Percentiles rank a stretch among this genome's conserved stretches.
Evolutionary conservation across 1,139 yeast species (phyloP).

Genomic region (Komagataea norvegica): DNA sequence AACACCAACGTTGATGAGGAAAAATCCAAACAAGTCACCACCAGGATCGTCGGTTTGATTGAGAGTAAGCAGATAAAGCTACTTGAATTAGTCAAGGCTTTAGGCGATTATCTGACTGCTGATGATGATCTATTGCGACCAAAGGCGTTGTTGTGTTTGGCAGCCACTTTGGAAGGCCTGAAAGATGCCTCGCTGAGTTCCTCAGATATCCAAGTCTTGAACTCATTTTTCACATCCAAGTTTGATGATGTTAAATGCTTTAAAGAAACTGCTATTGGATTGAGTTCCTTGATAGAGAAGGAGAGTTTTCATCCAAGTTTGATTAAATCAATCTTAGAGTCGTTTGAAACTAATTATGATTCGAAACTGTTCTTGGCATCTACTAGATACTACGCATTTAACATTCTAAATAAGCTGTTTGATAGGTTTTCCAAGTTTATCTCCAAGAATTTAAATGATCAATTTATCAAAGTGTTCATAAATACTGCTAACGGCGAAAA

Average conservation of each 20-base stretch:
- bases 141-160: constrained; percentile 54
- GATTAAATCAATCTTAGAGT: constrained; percentile 36
- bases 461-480: constrained; percentile 52
- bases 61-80: constrained; percentile 38
- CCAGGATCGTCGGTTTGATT: constrained; percentile 29
- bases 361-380: constrained; percentile 63
- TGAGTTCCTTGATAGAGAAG: constrained; percentile 49
- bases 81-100: constrained; percentile 46
- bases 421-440: constrained; percentile 23
- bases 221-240: constrained; percentile 60
- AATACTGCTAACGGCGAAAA: constrained; percentile 82
- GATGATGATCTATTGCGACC: constrained; percentile 53
- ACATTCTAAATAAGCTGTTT: constrained; percentile 39
- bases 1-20: constrained; percentile 36
- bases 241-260: constrained; percentile 59
- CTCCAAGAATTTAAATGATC: constrained; percentile 30
- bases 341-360: constrained; percentile 45
- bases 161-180: constrained; percentile 43
- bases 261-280: constrained; percentile 49
- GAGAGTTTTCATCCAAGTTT: constrained; percentile 36
- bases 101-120: constrained; percentile 64
- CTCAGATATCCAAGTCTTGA: constrained; percentile 65
- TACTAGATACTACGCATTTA: constrained; percentile 57
- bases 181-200: constrained; percentile 39
- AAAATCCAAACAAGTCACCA: constrained; percentile 32